Evolutionary conservation across 257 asterid species (phyloP).

Genomic region (Ehretia macrophylla): DNA sequence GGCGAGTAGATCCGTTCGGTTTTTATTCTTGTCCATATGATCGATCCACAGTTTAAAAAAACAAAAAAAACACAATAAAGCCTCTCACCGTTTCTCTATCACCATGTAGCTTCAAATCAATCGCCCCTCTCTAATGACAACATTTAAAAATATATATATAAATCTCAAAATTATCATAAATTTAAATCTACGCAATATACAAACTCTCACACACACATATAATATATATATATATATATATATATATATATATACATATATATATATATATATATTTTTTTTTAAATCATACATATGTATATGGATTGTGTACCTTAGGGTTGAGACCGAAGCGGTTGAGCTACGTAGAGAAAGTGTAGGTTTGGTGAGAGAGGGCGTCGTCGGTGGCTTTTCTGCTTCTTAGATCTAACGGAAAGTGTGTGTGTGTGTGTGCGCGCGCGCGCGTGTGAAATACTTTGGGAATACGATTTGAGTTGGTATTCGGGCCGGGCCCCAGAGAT

Average conservation of each 20-base stretch:
- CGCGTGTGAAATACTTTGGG: neutral
- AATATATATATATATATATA: no score
- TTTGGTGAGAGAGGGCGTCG: neutral
- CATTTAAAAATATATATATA: no score
- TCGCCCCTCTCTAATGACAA: neutral
- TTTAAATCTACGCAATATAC: no score
- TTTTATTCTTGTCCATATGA: slow-evolving; percentile 80
- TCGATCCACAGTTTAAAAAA: slow-evolving; percentile 31
- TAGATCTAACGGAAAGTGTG: neutral
- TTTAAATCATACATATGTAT: neutral
- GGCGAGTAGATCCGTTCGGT: slow-evolving; percentile 80
- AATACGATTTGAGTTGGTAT: neutral
- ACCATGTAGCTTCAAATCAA: slow-evolving; percentile 17
- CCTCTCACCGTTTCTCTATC: slow-evolving; percentile 28
- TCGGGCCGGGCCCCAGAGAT: no score
- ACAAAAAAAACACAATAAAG: slow-evolving; percentile 5
- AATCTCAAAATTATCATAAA: no score
- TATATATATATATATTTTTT: neutral
- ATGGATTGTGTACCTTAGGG: neutral
- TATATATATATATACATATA: neutral
- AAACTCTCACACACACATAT: no score
- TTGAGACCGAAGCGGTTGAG: neutral
- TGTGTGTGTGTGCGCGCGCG: neutral
- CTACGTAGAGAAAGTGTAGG: neutral
- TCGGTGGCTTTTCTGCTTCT: neutral